phyloP scores from a whole-genome alignment of 306 rosid species.

The Cucurbita pepo region DNA sequence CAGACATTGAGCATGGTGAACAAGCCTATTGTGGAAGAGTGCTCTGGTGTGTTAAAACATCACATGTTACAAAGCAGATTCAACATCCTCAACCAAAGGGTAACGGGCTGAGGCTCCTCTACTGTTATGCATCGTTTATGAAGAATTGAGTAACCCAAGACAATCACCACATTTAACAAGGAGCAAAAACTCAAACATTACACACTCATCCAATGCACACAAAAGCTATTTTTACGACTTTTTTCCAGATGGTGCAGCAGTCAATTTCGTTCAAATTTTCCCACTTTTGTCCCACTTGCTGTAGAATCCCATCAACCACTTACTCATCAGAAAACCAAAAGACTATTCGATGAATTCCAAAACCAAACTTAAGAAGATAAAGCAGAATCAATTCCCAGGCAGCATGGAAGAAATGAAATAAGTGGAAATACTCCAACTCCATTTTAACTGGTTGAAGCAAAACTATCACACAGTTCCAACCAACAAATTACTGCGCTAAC shows the following conservation, averaged over 20 bases:
- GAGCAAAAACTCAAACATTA: neutral
- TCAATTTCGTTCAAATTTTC: neutral
- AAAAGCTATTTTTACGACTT: neutral
- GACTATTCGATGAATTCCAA: neutral
- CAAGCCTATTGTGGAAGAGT: neutral
- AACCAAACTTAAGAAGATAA: conserved; percentile 13
- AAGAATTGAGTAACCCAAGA: neutral
- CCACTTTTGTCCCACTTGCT: neutral
- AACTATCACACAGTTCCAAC: conserved; percentile 20
- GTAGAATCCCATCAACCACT: neutral
- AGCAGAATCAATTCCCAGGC: conserved; percentile 37
- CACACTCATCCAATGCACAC: neutral
- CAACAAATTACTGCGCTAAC: conserved; percentile 11
- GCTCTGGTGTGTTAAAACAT: neutral
- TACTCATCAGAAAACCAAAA: neutral
- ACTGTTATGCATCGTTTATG: neutral
- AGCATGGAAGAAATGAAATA: conserved; percentile 25
- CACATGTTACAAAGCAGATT: neutral
- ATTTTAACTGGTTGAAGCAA: conserved; percentile 32
- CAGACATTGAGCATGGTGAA: neutral
- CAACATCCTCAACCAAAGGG: neutral
- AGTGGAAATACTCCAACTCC: conserved; percentile 27
- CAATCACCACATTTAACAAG: neutral
- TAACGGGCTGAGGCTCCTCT: neutral
- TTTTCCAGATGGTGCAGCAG: neutral